These are phyloP conservation scores for Saururus chinensis DNA, from an alignment of 164 flowering plant genomes.

Conservation along the genomic window DNA sequence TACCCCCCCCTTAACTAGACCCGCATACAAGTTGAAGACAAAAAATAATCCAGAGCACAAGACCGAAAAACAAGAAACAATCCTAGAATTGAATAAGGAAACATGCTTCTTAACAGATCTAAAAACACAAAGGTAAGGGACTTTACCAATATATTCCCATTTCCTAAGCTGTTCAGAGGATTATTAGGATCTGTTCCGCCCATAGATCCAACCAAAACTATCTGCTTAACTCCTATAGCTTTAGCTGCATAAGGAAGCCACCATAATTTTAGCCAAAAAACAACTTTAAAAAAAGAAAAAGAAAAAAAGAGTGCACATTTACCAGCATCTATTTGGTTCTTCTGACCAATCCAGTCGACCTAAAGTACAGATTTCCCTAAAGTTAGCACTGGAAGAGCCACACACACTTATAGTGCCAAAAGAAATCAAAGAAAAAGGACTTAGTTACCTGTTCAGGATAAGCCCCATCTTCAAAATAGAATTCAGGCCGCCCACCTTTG, in stretches of 20 bases:
- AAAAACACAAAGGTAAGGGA: background rate
- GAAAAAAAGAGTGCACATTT: constrained; percentile 3
- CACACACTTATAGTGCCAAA: background rate
- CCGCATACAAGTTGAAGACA: too few relatives aligned
- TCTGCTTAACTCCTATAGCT: constrained; percentile 90
- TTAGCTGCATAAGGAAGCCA: constrained; percentile 50
- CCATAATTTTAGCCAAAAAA: constrained; percentile 1
- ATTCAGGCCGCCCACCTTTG: constrained; percentile 87
- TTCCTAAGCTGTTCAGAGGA: constrained; percentile 83
- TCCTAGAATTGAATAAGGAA: background rate
- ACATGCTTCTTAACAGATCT: background rate
- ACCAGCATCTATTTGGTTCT: constrained; percentile 99
- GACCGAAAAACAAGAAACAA: too few relatives aligned
- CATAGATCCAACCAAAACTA: constrained; percentile 96
- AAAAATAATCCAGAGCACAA: too few relatives aligned
- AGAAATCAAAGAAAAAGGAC: background rate
- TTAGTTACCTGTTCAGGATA: constrained; percentile 78
- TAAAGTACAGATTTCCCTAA: constrained; percentile 11
- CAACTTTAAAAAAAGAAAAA: background rate
- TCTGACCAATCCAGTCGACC: constrained; percentile 99
- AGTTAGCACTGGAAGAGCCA: background rate
- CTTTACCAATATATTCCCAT: constrained; percentile 83
- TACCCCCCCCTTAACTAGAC: too few relatives aligned
- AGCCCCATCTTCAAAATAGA: constrained; percentile 82
- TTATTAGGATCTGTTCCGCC: constrained; percentile 78